phyloP scores from a whole-genome alignment of 345 rosid genomes.

The Angophora floribunda region DNA sequence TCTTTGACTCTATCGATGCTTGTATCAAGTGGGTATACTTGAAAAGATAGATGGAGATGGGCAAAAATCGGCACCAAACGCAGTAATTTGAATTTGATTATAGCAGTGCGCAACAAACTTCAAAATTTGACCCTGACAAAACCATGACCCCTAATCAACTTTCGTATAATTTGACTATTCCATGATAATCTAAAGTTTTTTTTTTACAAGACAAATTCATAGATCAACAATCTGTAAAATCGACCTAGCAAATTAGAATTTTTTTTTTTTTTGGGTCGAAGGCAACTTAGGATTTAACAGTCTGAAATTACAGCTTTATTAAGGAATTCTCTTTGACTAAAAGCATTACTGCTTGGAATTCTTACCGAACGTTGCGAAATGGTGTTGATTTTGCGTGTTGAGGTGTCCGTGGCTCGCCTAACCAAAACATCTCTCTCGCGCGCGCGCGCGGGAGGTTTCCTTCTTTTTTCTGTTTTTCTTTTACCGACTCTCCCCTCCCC shows the following conservation, averaged over 20 bases:
- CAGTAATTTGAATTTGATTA: not conserved
- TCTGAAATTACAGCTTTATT: not conserved
- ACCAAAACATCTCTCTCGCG: not conserved
- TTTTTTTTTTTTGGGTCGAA: too few species aligned
- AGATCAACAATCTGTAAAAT: not conserved
- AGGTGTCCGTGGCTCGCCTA: not conserved
- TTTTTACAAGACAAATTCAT: not conserved
- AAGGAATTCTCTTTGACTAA: not conserved
- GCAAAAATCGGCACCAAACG: not conserved
- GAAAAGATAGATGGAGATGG: not conserved
- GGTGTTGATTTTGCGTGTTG: not conserved
- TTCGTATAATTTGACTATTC: not conserved
- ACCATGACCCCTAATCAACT: not conserved
- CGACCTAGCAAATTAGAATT: not conserved
- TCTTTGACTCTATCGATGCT: not conserved
- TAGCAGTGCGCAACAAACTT: not conserved
- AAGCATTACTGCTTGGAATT: not conserved
- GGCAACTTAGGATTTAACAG: not conserved
- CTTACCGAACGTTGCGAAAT: not conserved
- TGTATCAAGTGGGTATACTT: not conserved
- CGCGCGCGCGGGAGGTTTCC: too few species aligned
- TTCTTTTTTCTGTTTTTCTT: too few species aligned
- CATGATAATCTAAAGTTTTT: not conserved
- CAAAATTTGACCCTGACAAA: not conserved
- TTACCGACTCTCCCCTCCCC: too few species aligned